Conservation (phyloP, 2,329 filamentous ascomycete species). For the Cladobotryum mycophilum region DNA sequence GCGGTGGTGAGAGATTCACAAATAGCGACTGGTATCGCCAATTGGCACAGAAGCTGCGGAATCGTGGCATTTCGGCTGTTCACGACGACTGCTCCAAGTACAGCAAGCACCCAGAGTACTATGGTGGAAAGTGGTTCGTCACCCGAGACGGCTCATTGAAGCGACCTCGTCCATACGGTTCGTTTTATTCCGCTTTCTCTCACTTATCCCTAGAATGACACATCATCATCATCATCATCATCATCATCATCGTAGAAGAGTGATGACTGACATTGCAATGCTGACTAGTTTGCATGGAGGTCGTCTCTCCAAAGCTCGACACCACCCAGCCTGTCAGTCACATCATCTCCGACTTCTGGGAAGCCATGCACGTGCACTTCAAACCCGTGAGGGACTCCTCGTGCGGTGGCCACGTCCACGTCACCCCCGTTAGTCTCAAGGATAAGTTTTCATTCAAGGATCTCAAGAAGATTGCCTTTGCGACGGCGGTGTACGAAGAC, state of each 20-base stretch:
- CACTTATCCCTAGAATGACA: too few species aligned
- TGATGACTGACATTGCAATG: slow-evolving; percentile 4
- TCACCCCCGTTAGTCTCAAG: slow-evolving; percentile 28
- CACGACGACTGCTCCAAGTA: slow-evolving; percentile 33
- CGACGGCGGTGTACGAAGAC: slow-evolving; percentile 29
- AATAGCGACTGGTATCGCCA: slow-evolving; percentile 36
- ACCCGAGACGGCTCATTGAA: slow-evolving; percentile 35
- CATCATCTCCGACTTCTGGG: slow-evolving; percentile 35
- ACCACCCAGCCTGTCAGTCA: slow-evolving; percentile 26
- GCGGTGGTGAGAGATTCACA: slow-evolving; percentile 29
- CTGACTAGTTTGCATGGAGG: slow-evolving; percentile 33
- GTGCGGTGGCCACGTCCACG: slow-evolving; percentile 35
- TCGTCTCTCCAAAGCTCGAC: slow-evolving; percentile 33
- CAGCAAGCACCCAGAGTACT: slow-evolving; percentile 37
- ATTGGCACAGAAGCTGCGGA: slow-evolving; percentile 32
- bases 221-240: too few species aligned
- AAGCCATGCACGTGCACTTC: slow-evolving; percentile 37
- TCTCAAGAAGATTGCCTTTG: slow-evolving; percentile 33
- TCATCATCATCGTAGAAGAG: neutral
- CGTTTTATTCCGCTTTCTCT: slow-evolving; percentile 8
- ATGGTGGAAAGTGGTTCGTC: slow-evolving; percentile 37
- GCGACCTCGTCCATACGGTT: slow-evolving; percentile 30
- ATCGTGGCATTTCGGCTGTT: slow-evolving; percentile 31
- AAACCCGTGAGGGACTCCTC: slow-evolving; percentile 28
- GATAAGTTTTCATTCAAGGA: slow-evolving; percentile 30